These are phyloP conservation scores for Arabis alpina DNA, from an alignment of 345 rosid species.

Conservation along the genomic window DNA sequence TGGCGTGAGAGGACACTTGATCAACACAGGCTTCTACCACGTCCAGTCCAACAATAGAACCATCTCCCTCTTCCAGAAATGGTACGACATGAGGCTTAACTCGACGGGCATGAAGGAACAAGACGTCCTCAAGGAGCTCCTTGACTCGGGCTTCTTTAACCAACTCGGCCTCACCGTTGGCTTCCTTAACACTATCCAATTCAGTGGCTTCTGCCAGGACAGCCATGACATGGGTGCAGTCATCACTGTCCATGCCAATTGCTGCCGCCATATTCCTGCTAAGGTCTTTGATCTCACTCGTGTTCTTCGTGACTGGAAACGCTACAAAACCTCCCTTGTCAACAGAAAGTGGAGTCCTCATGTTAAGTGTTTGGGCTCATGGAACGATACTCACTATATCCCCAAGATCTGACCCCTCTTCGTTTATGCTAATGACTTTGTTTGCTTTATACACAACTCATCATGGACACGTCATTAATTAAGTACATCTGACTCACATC, in stretches of 20 bases:
- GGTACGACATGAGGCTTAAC: slow-evolving; percentile 65
- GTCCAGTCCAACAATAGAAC: slow-evolving; percentile 71
- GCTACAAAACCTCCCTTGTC: slow-evolving; percentile 41
- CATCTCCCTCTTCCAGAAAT: slow-evolving; percentile 56
- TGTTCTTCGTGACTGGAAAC: slow-evolving; percentile 70
- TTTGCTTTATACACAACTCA: slow-evolving; percentile 14
- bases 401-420: slow-evolving; percentile 32
- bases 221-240: slow-evolving; percentile 58
- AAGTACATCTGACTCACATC: too few relatives aligned
- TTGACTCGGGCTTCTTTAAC: slow-evolving; percentile 43
- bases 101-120: slow-evolving; percentile 70
- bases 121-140: slow-evolving; percentile 60
- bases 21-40: slow-evolving; percentile 81
- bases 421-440: not conserved
- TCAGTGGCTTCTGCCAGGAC: slow-evolving; percentile 82
- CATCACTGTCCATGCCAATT: slow-evolving; percentile 78
- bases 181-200: slow-evolving; percentile 57
- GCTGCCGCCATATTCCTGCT: slow-evolving; percentile 73
- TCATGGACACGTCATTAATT: not conserved
- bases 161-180: slow-evolving; percentile 51
- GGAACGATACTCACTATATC: slow-evolving; percentile 42
- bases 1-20: slow-evolving; percentile 42
- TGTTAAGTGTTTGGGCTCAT: slow-evolving; percentile 46
- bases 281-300: slow-evolving; percentile 61
- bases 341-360: slow-evolving; percentile 53